Evolutionary conservation across 2,329 filamentous ascomycete species (phyloP), one percentile per base, ranked within the genome.

Genomic region (Ophiostoma sp.): DNA sequence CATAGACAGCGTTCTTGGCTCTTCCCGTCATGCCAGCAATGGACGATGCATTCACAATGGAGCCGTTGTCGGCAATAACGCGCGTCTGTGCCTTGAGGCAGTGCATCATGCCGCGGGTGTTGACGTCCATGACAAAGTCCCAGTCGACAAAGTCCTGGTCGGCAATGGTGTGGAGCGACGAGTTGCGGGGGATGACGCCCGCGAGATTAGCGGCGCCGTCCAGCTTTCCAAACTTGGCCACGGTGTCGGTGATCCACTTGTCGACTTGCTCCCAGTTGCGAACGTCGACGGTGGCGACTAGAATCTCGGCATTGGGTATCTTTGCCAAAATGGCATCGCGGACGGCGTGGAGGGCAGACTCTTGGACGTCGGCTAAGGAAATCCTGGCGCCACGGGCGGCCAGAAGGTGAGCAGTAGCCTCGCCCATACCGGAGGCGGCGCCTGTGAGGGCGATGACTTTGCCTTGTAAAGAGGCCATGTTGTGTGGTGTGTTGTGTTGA

Each of bases 51-150:
- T 55, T 55, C 22, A 55, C 52, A 28, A 55, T 55, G 8, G 4
- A 15, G 1, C 52, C 52, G 52, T 55, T 55, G 9, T 55, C 52
- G 9, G n/a, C 52, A 25, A 55, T 55, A 2, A 55, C 52, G 8
- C 22, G n/a, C 3, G 52, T 55, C 52, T 55, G 52, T 8, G 52
- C 52, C 22, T 55, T 55, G 0, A 55, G 22, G n/a, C 52, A 55
- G 52, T 55, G 52, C 52, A 55, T 55, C n/a, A 55, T 55, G 52
- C 52, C 52, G 52, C 52, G 52, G 8, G 52, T 55, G 52, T 55
- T 55, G 52, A 55, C 22, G 52, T 55, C 52, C 52, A 55, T 55
- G 52, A 55, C 52, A 55, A 55, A 55, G 52, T 55, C 52, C 52
- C 52, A 55, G 22, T 55, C 52, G 22, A 12, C 52, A 28, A 55